A percentile compares a stretch with the other conserved stretches of the same genome.
These are phyloP conservation scores for Aspergillus conjunctus DNA, from an alignment of 495 filamentous ascomycete species.

Conservation along the genomic window DNA sequence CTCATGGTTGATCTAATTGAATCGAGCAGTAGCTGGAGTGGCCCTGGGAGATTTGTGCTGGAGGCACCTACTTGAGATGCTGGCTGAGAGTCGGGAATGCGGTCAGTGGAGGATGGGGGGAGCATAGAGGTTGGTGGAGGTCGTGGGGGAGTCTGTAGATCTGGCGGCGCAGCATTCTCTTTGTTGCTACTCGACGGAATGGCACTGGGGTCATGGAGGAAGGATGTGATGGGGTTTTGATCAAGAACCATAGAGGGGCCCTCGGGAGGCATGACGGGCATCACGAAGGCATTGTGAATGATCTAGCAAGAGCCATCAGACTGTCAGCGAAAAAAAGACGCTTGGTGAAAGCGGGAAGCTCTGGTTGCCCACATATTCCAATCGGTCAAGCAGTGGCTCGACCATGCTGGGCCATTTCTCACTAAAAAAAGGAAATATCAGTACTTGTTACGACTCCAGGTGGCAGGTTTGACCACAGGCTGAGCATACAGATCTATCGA, in stretches of 20 bases:
- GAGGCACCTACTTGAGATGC: slow-evolving; percentile 37
- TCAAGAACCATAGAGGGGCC: slow-evolving; percentile 17
- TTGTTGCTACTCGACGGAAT: slow-evolving; percentile 48
- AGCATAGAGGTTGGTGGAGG: slow-evolving; percentile 39
- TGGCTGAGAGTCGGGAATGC: slow-evolving; percentile 50
- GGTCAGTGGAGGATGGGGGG: slow-evolving; percentile 45
- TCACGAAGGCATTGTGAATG: slow-evolving; percentile 55
- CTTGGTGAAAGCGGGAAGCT: slow-evolving; percentile 7
- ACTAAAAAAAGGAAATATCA: slow-evolving; percentile 42
- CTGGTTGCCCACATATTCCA: slow-evolving; percentile 51
- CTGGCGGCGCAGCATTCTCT: slow-evolving; percentile 52
- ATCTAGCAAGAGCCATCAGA: slow-evolving; percentile 41
- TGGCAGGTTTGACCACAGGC: not conserved
- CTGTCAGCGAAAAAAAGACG: not conserved
- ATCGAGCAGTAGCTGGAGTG: slow-evolving; percentile 61
- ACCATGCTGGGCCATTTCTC: slow-evolving; percentile 58
- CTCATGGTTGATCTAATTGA: slow-evolving; percentile 69
- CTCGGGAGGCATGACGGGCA: slow-evolving; percentile 44
- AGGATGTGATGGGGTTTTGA: slow-evolving; percentile 38
- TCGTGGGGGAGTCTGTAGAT: slow-evolving; percentile 33
- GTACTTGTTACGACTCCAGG: slow-evolving; percentile 14
- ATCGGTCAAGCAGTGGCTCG: slow-evolving; percentile 50
- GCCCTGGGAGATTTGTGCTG: slow-evolving; percentile 59
- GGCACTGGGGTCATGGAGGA: slow-evolving; percentile 36
- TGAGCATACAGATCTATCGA: slow-evolving; percentile 66